A percentile compares a stretch with the other conserved stretches of the same genome.
These are phyloP conservation scores for Tardiomyces digboiensis DNA, from an alignment of 1,139 yeast species.

Conservation along the genomic window DNA sequence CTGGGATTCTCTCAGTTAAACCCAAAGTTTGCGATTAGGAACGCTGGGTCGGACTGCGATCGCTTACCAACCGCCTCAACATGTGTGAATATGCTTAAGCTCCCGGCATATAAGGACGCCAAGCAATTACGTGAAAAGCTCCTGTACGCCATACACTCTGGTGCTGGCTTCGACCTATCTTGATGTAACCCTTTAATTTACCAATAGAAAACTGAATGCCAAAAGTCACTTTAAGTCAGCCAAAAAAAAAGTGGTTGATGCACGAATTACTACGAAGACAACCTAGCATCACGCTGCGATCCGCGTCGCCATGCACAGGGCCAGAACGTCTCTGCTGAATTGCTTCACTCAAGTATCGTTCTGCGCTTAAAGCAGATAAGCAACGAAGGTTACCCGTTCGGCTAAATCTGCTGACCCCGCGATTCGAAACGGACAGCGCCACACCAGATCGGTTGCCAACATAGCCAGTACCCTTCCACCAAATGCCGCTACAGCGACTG, in stretches of 20 bases:
- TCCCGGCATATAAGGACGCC: slow-evolving; percentile 73
- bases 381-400: slow-evolving; percentile 23
- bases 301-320: slow-evolving; percentile 27
- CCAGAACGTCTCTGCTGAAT: slow-evolving; percentile 26
- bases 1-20: slow-evolving; percentile 67
- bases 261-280: slow-evolving; percentile 6
- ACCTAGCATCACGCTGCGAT: slow-evolving; percentile 18
- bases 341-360: slow-evolving; percentile 26
- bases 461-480: slow-evolving; percentile 17
- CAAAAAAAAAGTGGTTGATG: slow-evolving; percentile 16
- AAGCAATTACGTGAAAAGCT: slow-evolving; percentile 49
- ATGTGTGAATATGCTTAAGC: slow-evolving; percentile 75
- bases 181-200: not conserved
- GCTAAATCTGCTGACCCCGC: slow-evolving; percentile 22
- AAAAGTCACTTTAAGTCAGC: too few relatives aligned
- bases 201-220: slow-evolving; percentile 2
- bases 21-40: slow-evolving; percentile 77
- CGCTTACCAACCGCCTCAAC: slow-evolving; percentile 90
- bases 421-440: slow-evolving; percentile 28
- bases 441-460: slow-evolving; percentile 8
- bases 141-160: slow-evolving; percentile 66
- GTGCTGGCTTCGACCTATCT: slow-evolving; percentile 72
- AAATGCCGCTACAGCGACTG: slow-evolving; percentile 24
- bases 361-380: slow-evolving; percentile 19
- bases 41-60: slow-evolving; percentile 45